These are phyloP conservation scores for Magnolia sinica DNA, from an alignment of 164 flowering plant species.

Conservation along the genomic window DNA sequence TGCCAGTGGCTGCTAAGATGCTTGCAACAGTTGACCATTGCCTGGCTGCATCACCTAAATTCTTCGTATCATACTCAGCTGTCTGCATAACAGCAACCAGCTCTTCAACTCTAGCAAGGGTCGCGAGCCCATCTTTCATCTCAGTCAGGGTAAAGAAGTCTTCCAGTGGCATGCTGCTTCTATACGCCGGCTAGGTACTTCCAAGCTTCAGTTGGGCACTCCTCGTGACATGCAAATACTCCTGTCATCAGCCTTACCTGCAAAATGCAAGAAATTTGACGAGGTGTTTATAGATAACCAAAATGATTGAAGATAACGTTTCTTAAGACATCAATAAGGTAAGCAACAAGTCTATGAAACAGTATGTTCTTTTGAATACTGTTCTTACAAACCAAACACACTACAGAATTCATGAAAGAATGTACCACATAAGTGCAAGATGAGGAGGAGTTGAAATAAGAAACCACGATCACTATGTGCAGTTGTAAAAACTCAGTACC, in stretches of 20 bases:
- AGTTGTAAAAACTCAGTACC: too few species aligned
- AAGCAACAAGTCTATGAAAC: neutral
- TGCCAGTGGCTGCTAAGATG: constrained; percentile 63
- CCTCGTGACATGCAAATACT: neutral
- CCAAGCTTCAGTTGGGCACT: constrained; percentile 15
- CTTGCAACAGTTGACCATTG: constrained; percentile 88
- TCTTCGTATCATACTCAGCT: constrained; percentile 46
- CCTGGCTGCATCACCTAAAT: constrained; percentile 58
- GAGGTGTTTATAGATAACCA: neutral
- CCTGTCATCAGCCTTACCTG: neutral
- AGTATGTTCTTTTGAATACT: neutral
- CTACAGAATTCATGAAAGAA: neutral
- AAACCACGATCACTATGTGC: neutral
- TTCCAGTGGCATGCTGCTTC: constrained; percentile 64
- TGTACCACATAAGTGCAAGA: neutral
- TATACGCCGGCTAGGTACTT: constrained; percentile 21
- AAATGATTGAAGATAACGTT: too few species aligned
- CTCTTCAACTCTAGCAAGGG: constrained; percentile 73
- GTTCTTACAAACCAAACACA: neutral
- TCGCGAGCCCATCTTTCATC: constrained; percentile 79
- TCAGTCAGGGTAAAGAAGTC: constrained; percentile 83
- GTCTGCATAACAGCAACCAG: constrained; percentile 61
- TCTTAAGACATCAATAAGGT: neutral
- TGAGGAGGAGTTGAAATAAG: neutral
- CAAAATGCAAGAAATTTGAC: neutral